phyloP scores from a whole-genome alignment of 2,329 filamentous ascomycete genomes.

The Emmonsia crescens region DNA sequence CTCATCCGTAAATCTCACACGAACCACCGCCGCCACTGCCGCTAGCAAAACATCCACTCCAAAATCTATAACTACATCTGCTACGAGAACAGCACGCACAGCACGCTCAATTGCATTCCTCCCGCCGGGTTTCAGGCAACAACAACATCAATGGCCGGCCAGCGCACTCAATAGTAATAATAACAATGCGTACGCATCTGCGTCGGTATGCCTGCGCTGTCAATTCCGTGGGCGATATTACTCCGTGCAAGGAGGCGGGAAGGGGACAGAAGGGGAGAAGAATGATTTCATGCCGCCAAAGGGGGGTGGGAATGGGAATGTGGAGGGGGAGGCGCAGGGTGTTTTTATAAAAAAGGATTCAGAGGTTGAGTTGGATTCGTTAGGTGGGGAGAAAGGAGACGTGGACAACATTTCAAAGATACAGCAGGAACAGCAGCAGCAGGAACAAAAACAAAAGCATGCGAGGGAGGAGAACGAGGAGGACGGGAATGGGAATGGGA shows the following conservation, averaged over 20 bases:
- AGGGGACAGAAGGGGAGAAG: constrained; percentile 15
- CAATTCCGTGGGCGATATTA: constrained; percentile 25
- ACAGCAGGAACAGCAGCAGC: not conserved
- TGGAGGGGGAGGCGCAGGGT: not conserved
- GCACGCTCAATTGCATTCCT: not conserved
- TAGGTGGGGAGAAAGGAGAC: not conserved
- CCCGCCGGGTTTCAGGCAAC: not conserved
- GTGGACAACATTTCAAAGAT: not conserved
- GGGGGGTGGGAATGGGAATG: not conserved
- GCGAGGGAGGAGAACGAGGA: not conserved
- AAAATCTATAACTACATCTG: not conserved
- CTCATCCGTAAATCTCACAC: constrained; percentile 16
- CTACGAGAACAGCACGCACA: not conserved
- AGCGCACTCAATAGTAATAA: not conserved
- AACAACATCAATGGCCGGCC: not conserved
- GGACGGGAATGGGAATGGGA: not conserved
- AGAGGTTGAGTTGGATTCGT: not conserved
- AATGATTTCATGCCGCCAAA: not conserved
- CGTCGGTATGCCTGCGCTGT: constrained; percentile 34
- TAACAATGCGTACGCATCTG: not conserved
- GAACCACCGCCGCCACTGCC: constrained; percentile 16
- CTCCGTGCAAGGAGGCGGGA: constrained; percentile 17
- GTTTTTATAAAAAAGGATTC: not conserved
- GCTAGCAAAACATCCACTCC: constrained; percentile 13
- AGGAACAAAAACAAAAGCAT: not conserved